These are phyloP conservation scores for Glomus cerebriforme DNA, from an alignment of 192 early-diverging fungal genomes.

Conservation along the genomic window DNA sequence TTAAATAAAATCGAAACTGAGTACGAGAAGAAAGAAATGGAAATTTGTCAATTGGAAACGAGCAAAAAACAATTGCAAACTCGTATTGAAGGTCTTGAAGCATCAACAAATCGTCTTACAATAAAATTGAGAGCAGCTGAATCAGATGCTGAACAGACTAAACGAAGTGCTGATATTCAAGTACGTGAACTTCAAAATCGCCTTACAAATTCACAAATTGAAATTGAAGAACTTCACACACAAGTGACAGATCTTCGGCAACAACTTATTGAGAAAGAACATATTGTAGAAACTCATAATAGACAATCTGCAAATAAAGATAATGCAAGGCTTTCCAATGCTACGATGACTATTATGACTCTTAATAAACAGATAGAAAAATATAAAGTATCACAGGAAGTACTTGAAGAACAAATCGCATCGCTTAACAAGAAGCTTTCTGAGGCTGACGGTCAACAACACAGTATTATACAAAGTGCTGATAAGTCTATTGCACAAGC, in stretches of 20 bases:
- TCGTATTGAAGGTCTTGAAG: constrained; percentile 19
- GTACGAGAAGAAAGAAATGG: constrained; percentile 1
- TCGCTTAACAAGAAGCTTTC: constrained; percentile 1
- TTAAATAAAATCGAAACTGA: constrained; percentile 9
- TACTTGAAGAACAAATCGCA: not conserved
- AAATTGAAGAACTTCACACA: constrained; percentile 10
- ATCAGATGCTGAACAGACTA: not conserved
- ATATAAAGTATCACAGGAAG: not conserved
- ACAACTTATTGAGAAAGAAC: constrained; percentile 11
- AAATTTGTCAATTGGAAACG: constrained; percentile 13
- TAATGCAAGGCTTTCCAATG: not conserved
- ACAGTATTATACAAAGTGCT: not conserved
- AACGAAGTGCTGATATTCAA: not conserved
- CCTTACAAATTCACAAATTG: constrained; percentile 1
- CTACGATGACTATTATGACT: not conserved
- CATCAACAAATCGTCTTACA: not conserved
- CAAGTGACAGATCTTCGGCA: constrained; percentile 1
- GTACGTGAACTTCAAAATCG: constrained; percentile 6
- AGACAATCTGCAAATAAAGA: not conserved
- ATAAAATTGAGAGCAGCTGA: not conserved
- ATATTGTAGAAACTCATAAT: not conserved
- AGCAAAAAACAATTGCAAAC: constrained; percentile 8
- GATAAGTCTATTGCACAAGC: not conserved
- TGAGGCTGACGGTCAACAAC: not conserved
- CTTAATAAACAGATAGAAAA: constrained; percentile 6